Conservation (phyloP, 805 yeast species). For the Jamesozyma gamospora region DNA sequence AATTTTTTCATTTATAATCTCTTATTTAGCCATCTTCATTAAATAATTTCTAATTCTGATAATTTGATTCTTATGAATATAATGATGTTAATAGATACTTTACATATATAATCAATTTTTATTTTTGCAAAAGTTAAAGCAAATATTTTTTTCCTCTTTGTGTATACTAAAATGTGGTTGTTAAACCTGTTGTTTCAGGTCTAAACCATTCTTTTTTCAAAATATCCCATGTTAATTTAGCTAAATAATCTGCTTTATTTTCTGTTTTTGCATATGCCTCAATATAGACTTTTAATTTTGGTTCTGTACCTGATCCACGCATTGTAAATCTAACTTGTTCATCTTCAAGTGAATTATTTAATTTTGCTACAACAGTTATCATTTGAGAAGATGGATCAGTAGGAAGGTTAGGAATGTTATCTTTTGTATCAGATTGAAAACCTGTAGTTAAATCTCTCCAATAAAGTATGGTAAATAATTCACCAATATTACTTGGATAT, state of each 20-base stretch:
- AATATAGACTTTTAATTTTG: conserved; percentile 82
- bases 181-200: conserved; percentile 42
- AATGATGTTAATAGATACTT: too few relatives aligned
- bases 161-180: conserved; percentile 13
- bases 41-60: too few relatives aligned
- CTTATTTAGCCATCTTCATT: too few relatives aligned
- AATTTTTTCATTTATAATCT: too few relatives aligned
- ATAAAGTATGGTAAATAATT: conserved; percentile 38
- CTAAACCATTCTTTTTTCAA: conserved; percentile 57
- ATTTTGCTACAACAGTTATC: conserved; percentile 56
- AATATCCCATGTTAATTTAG: conserved; percentile 56
- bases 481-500: conserved; percentile 46
- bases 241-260: conserved; percentile 39
- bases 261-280: conserved; percentile 56
- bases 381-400: conserved; percentile 68
- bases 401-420: conserved; percentile 56
- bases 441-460: conserved; percentile 87
- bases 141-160: too few relatives aligned
- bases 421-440: conserved; percentile 57
- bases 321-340: conserved; percentile 63
- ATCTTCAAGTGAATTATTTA: conserved; percentile 12
- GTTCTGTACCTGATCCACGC: conserved; percentile 95
- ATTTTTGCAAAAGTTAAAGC: too few relatives aligned
- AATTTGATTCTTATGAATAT: too few relatives aligned
- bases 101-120: too few relatives aligned